Evolutionary conservation across 1,284 basidiomycete genomes (phyloP), one percentile per base, ranked within the genome.

Genomic region (Trametes polyzona): DNA sequence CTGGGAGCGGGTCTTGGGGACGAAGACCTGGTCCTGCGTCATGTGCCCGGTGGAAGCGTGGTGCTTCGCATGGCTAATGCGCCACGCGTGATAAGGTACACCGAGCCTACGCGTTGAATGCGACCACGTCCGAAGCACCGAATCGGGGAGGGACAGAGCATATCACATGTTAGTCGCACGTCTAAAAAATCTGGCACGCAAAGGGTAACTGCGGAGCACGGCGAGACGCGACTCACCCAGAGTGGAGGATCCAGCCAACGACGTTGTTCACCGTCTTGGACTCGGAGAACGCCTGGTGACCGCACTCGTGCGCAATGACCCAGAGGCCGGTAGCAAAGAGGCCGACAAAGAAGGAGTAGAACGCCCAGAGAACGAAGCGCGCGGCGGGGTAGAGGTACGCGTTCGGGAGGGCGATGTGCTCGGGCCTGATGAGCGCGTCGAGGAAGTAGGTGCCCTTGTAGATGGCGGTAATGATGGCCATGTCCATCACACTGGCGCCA

Each of bases 81-180:
- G 85, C 97, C 97, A 99, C 21, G 95, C 94, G 74, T 99, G 96
- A 78, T 96, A 99, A 10, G 97, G 96, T 14, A 99, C 96, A 52
- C 97, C 89, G 47, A 99, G 85, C 56, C 90, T 92, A 60, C 12
- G 55, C 42, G 47, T 52, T 39, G 48, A 23, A 41, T 43, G 36
- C 21, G 12, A 33, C 37, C 44, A 37, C 29, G 24, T 41, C 21
- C 33, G 12, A 37, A 46, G 29, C 29, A 39, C 40, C 29, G 12
- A 23, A 17, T 11, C 36, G 32, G 32, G 16, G 16, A n/a, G 33
- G 33, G 35, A n/a, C 21, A 33, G n/a, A 19, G 39, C 44, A 57
- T 51, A 57, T 71, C 70, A 74, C 63, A 69, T 69, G 67, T 68
- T 44, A 61, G 63, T 55, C 57, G 52, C 52, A 41, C n/a, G 39